phyloP scores from a whole-genome alignment of 352 stramenopile species.

The Phytopythium litorale region DNA sequence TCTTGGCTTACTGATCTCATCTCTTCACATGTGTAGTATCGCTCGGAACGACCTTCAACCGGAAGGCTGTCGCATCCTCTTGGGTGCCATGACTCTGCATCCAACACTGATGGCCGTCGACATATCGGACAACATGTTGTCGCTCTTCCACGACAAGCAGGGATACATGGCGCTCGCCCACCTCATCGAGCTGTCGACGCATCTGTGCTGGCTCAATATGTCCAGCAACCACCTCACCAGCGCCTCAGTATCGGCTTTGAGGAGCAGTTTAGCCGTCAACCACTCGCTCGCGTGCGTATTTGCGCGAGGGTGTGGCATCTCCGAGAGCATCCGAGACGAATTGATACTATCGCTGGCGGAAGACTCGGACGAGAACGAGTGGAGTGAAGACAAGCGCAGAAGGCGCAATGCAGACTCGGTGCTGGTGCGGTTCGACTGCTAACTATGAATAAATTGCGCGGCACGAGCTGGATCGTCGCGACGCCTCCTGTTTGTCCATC shows the following conservation, averaged over 20 bases:
- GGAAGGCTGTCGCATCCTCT: constrained; percentile 50
- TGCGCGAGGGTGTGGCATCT: constrained; percentile 21
- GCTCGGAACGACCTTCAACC: constrained; percentile 48
- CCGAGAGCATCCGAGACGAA: not conserved
- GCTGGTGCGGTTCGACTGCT: constrained; percentile 22
- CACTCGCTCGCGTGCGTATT: constrained; percentile 37
- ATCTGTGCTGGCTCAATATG: constrained; percentile 46
- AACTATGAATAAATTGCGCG: not conserved
- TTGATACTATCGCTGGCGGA: constrained; percentile 6
- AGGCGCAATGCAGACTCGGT: constrained; percentile 7
- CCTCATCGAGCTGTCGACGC: constrained; percentile 39
- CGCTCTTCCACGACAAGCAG: constrained; percentile 48
- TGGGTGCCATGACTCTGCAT: constrained; percentile 46
- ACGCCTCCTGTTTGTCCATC: not conserved
- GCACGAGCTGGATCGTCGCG: not conserved
- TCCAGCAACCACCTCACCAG: constrained; percentile 30
- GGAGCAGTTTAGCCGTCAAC: constrained; percentile 23
- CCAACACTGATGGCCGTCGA: constrained; percentile 49
- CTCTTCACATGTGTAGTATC: constrained; percentile 21
- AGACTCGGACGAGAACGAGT: not conserved
- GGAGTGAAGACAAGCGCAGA: not conserved
- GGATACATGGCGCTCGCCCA: constrained; percentile 53
- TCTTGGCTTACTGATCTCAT: not conserved
- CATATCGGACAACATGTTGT: constrained; percentile 51
- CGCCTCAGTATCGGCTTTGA: constrained; percentile 12